A percentile compares a stretch with the other conserved stretches of the same genome.
Evolutionary conservation across 257 asterid species (phyloP).

Genomic region (Anisodus tanguticus): DNA sequence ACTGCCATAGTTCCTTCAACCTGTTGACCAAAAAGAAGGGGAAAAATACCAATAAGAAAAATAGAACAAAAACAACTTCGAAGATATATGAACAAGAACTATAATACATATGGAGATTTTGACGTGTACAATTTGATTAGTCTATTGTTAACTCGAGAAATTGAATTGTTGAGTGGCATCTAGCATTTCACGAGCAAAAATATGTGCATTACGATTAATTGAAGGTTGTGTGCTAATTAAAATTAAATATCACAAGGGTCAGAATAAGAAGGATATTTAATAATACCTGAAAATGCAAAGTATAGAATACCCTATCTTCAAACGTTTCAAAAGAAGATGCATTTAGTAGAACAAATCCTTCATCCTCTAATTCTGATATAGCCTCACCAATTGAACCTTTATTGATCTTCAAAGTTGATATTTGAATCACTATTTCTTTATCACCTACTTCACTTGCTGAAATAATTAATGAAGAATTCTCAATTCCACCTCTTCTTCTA

Average conservation of each 20-base stretch:
- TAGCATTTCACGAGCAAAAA: too few species aligned
- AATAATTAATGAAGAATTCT: neutral
- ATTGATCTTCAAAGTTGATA: constrained; percentile 21
- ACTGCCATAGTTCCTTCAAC: neutral
- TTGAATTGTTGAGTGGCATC: too few species aligned
- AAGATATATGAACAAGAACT: too few species aligned
- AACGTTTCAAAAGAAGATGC: constrained; percentile 21
- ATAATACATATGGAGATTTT: too few species aligned
- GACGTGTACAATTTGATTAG: too few species aligned
- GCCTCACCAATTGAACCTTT: constrained; percentile 31
- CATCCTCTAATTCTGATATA: constrained; percentile 27
- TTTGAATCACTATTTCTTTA: constrained; percentile 21
- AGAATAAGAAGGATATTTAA: too few species aligned
- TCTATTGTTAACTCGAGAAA: too few species aligned
- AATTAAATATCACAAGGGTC: too few species aligned
- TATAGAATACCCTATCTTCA: constrained; percentile 24
- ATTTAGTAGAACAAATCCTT: constrained; percentile 29
- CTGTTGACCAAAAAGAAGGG: neutral
- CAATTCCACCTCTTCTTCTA: neutral
- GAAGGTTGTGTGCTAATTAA: too few species aligned
- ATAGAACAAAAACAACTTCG: too few species aligned
- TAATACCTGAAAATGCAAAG: constrained; percentile 36
- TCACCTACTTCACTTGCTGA: constrained; percentile 27
- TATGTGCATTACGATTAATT: too few species aligned
- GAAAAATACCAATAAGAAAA: too few species aligned